A percentile compares a stretch with the other conserved stretches of the same genome.
Evolutionary conservation across 2,329 filamentous ascomycete genomes (phyloP).

Genomic region (Trichoderma sp.): DNA sequence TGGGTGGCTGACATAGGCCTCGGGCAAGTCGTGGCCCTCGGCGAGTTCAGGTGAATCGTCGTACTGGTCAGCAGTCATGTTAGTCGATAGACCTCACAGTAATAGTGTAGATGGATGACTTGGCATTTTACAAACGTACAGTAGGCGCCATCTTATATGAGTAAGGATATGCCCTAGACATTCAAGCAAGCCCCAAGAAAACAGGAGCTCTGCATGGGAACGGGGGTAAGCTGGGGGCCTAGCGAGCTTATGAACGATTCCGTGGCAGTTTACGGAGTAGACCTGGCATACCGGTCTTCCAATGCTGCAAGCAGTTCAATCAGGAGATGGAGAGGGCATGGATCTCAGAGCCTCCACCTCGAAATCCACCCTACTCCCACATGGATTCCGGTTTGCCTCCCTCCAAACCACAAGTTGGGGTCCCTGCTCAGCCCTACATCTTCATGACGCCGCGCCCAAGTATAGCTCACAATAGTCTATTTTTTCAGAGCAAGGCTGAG

Average conservation of each 20-base stretch:
- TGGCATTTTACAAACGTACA: not conserved
- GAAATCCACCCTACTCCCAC: not conserved
- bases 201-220: not conserved
- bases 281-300: not conserved
- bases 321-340: conserved; percentile 2
- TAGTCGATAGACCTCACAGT: not conserved
- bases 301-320: not conserved
- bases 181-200: conserved; percentile 8
- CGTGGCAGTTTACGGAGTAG: not conserved
- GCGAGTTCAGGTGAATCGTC: conserved; percentile 3
- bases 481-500: not conserved
- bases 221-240: not conserved
- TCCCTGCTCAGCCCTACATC: conserved; percentile 5
- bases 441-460: not conserved
- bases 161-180: not conserved
- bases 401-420: not conserved
- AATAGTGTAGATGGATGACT: not conserved
- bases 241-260: conserved; percentile 9
- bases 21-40: not conserved
- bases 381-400: not conserved
- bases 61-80: not conserved
- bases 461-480: not conserved
- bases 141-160: conserved; percentile 12
- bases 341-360: not conserved
- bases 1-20: not conserved